These are phyloP conservation scores for Phytopythium vexans DNA, from an alignment of 352 stramenopile species.

Conservation along the genomic window DNA sequence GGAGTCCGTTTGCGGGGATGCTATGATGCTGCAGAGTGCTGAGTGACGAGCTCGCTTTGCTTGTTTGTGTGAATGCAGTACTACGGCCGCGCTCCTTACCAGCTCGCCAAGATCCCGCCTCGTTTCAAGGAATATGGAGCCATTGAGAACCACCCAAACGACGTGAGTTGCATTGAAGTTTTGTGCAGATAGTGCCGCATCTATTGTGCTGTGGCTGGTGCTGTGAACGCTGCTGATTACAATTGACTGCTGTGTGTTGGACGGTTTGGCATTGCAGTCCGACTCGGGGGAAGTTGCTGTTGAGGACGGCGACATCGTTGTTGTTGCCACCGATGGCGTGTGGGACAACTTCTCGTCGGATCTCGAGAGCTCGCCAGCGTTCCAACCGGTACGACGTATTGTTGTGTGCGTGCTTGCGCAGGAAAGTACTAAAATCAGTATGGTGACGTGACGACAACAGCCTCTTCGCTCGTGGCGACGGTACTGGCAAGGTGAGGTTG, in stretches of 20 bases:
- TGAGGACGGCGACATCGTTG: constrained; percentile 71
- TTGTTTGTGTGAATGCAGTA: constrained; percentile 26
- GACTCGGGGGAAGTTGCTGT: constrained; percentile 69
- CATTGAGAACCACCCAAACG: constrained; percentile 72
- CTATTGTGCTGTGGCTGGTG: neutral
- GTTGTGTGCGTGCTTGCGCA: too few relatives aligned
- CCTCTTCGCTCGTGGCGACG: constrained; percentile 57
- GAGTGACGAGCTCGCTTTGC: neutral
- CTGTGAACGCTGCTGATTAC: constrained; percentile 1
- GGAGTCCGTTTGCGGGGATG: neutral
- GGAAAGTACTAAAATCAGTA: neutral
- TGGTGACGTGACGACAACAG: constrained; percentile 13
- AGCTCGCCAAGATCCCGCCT: constrained; percentile 70
- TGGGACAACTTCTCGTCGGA: constrained; percentile 79
- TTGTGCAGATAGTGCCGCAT: too few relatives aligned
- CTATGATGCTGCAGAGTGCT: neutral
- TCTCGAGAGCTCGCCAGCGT: constrained; percentile 38
- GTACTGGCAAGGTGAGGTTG: constrained; percentile 59
- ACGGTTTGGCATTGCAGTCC: constrained; percentile 25
- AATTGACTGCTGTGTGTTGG: neutral
- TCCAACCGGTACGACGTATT: constrained; percentile 48
- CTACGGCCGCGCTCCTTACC: constrained; percentile 72
- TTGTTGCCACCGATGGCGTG: constrained; percentile 77
- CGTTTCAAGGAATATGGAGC: constrained; percentile 74
- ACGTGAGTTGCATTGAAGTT: constrained; percentile 30